These are phyloP conservation scores for Irpex lacteus DNA, from an alignment of 1,284 basidiomycete genomes.

Conservation along the genomic window DNA sequence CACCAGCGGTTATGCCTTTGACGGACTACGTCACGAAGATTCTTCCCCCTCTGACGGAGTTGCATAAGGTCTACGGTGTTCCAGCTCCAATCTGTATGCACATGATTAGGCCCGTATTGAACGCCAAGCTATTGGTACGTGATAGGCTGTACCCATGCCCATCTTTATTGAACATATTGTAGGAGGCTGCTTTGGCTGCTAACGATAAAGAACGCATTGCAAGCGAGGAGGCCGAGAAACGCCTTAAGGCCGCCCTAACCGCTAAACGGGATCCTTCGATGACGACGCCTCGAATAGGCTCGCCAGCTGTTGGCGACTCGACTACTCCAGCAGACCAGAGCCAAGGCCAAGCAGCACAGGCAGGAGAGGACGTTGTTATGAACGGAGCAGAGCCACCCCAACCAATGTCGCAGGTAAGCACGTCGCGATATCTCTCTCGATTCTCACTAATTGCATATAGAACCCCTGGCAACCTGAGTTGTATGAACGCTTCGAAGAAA, in stretches of 20 bases:
- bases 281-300: conserved; percentile 55
- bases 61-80: conserved; percentile 75
- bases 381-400: conserved; percentile 27
- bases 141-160: not conserved
- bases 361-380: conserved; percentile 53
- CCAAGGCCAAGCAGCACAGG: conserved; percentile 19
- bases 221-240: conserved; percentile 72
- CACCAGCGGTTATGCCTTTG: conserved; percentile 54
- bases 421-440: not conserved
- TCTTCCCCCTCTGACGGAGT: conserved; percentile 68
- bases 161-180: conserved; percentile 7
- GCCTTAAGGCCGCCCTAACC: conserved; percentile 70
- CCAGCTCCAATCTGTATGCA: conserved; percentile 88
- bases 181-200: conserved; percentile 57
- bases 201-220: conserved; percentile 64
- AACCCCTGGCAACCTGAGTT: conserved; percentile 78
- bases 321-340: conserved; percentile 29
- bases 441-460: conserved; percentile 32
- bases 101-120: conserved; percentile 81
- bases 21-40: conserved; percentile 65
- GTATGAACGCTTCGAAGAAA: conserved; percentile 63
- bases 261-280: conserved; percentile 70
- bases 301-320: conserved; percentile 44
- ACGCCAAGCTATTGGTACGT: conserved; percentile 59
- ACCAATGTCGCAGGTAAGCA: conserved; percentile 20